These are phyloP conservation scores for Cerioporus squamosus DNA, from an alignment of 1,284 basidiomycete species.

Conservation along the genomic window DNA sequence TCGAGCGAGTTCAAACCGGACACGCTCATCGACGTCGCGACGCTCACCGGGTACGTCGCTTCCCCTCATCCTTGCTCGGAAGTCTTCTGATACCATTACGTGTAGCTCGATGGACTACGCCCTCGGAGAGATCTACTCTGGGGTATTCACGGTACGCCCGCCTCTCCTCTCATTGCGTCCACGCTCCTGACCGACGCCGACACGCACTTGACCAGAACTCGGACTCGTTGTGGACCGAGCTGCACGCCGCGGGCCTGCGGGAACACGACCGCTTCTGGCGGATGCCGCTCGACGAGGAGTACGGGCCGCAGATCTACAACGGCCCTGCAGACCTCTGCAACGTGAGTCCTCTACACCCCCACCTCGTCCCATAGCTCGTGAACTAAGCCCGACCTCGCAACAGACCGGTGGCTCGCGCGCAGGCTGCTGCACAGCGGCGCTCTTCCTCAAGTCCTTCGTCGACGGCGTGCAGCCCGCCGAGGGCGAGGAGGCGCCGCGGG, in stretches of 20 bases:
- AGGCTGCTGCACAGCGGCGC: conserved; percentile 82
- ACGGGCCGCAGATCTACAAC: conserved; percentile 73
- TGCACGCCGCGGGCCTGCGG: conserved; percentile 70
- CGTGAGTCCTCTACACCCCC: conserved; percentile 51
- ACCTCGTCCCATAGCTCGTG: too few species aligned
- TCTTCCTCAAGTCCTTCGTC: conserved; percentile 86
- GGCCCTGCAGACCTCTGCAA: conserved; percentile 88
- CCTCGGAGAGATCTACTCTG: conserved; percentile 77
- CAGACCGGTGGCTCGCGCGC: conserved; percentile 76
- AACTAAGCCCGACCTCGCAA: neutral
- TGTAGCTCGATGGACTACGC: conserved; percentile 68
- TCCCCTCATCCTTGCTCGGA: too few species aligned
- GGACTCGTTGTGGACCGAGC: conserved; percentile 74
- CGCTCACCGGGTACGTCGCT: conserved; percentile 63
- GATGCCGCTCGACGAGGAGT: conserved; percentile 85
- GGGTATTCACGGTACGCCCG: conserved; percentile 74
- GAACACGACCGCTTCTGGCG: conserved; percentile 87
- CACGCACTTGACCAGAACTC: conserved; percentile 67
- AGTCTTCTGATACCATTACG: neutral
- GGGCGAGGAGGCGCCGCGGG: conserved; percentile 48
- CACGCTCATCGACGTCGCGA: conserved; percentile 87
- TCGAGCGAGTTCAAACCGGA: conserved; percentile 80
- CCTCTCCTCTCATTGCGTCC: too few species aligned
- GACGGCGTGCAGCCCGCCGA: conserved; percentile 67
- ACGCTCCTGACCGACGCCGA: too few species aligned